phyloP scores from a whole-genome alignment of 805 yeast genomes.

The Tetrapisispora phaffii region DNA sequence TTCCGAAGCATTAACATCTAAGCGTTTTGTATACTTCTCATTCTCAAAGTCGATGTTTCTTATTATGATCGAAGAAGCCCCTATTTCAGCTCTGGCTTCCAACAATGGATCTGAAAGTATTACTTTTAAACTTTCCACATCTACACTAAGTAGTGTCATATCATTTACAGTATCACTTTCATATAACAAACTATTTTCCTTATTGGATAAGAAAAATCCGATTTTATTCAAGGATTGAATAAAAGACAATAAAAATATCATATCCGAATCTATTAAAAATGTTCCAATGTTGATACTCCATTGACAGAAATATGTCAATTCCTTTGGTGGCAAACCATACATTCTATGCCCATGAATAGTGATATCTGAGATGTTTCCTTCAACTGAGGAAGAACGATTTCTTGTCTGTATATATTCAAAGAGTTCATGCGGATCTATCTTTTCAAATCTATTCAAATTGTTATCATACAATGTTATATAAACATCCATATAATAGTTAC shows the following conservation, averaged over 20 bases:
- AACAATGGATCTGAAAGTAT: conserved; percentile 31
- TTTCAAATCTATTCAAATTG: conserved; percentile 10
- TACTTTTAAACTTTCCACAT: conserved; percentile 39
- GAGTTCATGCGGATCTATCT: conserved; percentile 12
- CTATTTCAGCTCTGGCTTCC: conserved; percentile 18
- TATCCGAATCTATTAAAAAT: conserved; percentile 42
- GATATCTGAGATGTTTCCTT: conserved; percentile 36
- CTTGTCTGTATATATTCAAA: conserved; percentile 26
- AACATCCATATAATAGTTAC: conserved; percentile 88
- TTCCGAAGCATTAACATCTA: conserved; percentile 41
- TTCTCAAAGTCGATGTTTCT: conserved; percentile 64
- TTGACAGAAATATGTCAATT: conserved; percentile 78
- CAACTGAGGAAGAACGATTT: conserved; percentile 8
- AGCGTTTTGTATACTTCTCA: conserved; percentile 46
- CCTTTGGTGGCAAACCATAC: conserved; percentile 85
- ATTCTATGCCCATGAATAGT: conserved; percentile 78
- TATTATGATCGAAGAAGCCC: conserved; percentile 27
- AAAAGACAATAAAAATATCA: conserved; percentile 38
- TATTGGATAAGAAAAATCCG: conserved; percentile 56
- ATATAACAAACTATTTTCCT: conserved; percentile 62
- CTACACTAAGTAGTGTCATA: conserved; percentile 53
- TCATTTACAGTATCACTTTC: conserved; percentile 53
- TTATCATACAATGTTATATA: conserved; percentile 44
- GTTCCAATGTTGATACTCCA: conserved; percentile 77
- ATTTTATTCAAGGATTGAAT: conserved; percentile 37